These are phyloP conservation scores for Kuraishia capsulata DNA, from an alignment of 805 yeast species.

Conservation along the genomic window DNA sequence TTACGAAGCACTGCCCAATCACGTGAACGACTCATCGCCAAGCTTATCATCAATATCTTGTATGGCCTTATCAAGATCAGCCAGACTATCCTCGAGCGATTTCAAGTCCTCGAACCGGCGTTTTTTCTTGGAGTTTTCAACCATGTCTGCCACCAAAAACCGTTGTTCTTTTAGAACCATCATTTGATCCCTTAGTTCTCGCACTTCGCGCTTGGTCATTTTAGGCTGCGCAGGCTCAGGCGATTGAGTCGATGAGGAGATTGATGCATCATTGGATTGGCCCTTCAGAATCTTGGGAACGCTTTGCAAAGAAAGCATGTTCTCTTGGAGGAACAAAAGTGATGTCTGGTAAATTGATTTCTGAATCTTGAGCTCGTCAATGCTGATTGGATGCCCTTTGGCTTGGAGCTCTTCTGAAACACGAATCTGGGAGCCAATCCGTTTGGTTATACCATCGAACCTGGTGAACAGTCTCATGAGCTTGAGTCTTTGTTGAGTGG, in stretches of 20 bases:
- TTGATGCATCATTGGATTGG: constrained; percentile 14
- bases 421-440: constrained; percentile 22
- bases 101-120: constrained; percentile 72
- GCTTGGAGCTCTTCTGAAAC: constrained; percentile 12
- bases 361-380: constrained; percentile 37
- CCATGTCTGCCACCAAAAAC: constrained; percentile 59
- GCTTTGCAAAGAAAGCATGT: constrained; percentile 54
- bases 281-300: constrained; percentile 38
- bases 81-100: constrained; percentile 46
- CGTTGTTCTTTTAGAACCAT: constrained; percentile 85
- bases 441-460: constrained; percentile 41
- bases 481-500: constrained; percentile 31
- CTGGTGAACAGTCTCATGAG: constrained; percentile 39
- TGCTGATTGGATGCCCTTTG: constrained; percentile 3
- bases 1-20: neutral
- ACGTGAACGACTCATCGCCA: constrained; percentile 40
- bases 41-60: constrained; percentile 33
- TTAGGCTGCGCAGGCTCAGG: constrained; percentile 12
- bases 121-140: constrained; percentile 50
- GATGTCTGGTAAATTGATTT: constrained; percentile 49
- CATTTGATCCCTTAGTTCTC: constrained; percentile 58
- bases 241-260: constrained; percentile 5
- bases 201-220: constrained; percentile 41
- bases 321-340: constrained; percentile 54
- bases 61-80: constrained; percentile 46